Evolutionary conservation across 2,329 filamentous ascomycete species (phyloP).

Genomic region (Pyricularia sp.): DNA sequence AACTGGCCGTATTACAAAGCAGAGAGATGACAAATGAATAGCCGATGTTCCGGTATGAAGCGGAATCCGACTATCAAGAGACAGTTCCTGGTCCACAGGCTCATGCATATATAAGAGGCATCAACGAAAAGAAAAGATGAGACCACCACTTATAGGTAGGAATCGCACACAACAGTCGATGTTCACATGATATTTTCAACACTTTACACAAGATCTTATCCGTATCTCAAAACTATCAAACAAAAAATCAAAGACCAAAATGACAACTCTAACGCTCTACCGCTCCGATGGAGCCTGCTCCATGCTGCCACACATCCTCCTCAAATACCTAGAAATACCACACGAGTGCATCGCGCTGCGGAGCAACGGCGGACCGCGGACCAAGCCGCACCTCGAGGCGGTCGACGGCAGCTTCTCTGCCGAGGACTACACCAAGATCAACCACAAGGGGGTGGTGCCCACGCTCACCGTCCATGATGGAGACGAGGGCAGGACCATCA

Average conservation of each 20-base stretch:
- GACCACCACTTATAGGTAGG: too few relatives aligned
- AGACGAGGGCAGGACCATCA: slow-evolving; percentile 5
- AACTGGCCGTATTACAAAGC: too few relatives aligned
- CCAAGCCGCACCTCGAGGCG: slow-evolving; percentile 8
- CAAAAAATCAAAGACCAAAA: neutral
- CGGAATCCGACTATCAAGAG: too few relatives aligned
- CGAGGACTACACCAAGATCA: slow-evolving; percentile 18
- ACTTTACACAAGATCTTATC: too few relatives aligned
- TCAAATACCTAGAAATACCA: neutral
- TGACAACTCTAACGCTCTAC: neutral
- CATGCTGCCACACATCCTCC: slow-evolving; percentile 1
- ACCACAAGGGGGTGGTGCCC: slow-evolving; percentile 22
- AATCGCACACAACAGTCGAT: neutral
- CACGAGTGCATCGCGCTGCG: neutral
- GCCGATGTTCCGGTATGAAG: too few relatives aligned
- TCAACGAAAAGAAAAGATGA: too few relatives aligned
- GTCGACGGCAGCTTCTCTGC: slow-evolving; percentile 21
- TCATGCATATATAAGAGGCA: too few relatives aligned
- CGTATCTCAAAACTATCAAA: neutral
- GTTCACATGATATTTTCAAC: too few relatives aligned
- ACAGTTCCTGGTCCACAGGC: too few relatives aligned
- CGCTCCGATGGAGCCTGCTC: neutral
- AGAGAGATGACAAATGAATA: too few relatives aligned
- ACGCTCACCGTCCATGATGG: slow-evolving; percentile 17
- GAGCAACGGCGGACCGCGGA: neutral